Conservation (phyloP, 495 filamentous ascomycete genomes). For the Hypoxylon subgilvum region DNA sequence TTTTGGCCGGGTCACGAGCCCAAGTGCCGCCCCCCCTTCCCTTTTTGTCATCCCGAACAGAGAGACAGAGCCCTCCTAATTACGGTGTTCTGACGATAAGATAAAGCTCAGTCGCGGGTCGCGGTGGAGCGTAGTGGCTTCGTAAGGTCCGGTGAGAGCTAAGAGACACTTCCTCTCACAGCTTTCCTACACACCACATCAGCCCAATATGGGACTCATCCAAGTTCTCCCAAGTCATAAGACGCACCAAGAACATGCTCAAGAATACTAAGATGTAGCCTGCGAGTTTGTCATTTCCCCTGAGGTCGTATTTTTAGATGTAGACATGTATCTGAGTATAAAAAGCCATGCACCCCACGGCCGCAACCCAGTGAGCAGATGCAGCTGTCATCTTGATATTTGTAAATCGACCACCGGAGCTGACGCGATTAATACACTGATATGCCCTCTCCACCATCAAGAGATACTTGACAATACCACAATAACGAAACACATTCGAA, state of each 20-base stretch:
- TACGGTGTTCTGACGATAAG: conserved; percentile 38
- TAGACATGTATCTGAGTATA: conserved; percentile 33
- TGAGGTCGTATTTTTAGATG: conserved; percentile 34
- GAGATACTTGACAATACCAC: neutral
- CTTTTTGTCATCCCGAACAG: conserved; percentile 31
- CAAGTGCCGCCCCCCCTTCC: conserved; percentile 39
- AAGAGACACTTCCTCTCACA: conserved; percentile 30
- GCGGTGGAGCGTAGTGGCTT: conserved; percentile 33
- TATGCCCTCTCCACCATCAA: neutral
- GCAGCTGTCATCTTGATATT: conserved; percentile 18
- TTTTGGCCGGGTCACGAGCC: conserved; percentile 42
- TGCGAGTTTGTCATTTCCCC: conserved; percentile 16
- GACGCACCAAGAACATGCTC: conserved; percentile 35
- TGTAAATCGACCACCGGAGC: conserved; percentile 15
- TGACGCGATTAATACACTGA: conserved; percentile 8
- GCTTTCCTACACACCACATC: conserved; percentile 39
- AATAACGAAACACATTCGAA: conserved; percentile 1
- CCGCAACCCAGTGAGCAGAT: conserved; percentile 27
- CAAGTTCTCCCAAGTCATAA: conserved; percentile 41
- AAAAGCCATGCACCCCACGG: conserved; percentile 35
- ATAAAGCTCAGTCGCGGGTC: conserved; percentile 38
- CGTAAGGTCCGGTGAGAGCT: conserved; percentile 34
- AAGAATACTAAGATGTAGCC: conserved; percentile 12
- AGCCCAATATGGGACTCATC: conserved; percentile 26
- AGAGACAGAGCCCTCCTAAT: conserved; percentile 31